Percentiles rank a stretch among this genome's conserved stretches.
phyloP scores from a whole-genome alignment of 2,329 filamentous ascomycete genomes.

The Coccinonectria pachysandricola region DNA sequence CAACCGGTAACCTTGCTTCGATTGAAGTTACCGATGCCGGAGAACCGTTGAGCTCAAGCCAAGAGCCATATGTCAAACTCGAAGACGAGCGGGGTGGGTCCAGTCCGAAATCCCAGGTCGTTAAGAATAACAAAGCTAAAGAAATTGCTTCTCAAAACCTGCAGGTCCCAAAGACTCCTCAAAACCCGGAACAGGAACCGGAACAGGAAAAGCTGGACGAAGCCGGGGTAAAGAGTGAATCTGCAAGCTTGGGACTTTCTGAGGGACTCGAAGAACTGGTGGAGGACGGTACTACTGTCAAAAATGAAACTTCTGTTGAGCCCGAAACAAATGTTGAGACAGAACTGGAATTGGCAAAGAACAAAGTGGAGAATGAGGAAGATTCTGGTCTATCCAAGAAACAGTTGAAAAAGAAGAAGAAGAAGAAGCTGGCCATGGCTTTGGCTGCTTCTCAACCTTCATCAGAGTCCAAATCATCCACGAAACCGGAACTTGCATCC shows the following conservation, averaged over 20 bases:
- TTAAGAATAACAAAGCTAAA: conserved; percentile 26
- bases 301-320: conserved; percentile 10
- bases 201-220: conserved; percentile 17
- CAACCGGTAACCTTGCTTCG: conserved; percentile 4
- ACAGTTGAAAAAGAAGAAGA: conserved; percentile 14
- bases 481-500: conserved; percentile 8
- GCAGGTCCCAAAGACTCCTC: conserved; percentile 19
- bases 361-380: conserved; percentile 12
- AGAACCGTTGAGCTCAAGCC: conserved; percentile 11
- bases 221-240: conserved; percentile 14
- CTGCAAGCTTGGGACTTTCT: conserved; percentile 9
- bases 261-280: too few relatives aligned
- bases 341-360: conserved; percentile 11
- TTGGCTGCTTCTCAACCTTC: conserved; percentile 11
- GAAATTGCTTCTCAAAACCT: conserved; percentile 18
- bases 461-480: conserved; percentile 8
- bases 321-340: conserved; percentile 9
- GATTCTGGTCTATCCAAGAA: conserved; percentile 18
- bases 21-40: conserved; percentile 11
- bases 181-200: conserved; percentile 15
- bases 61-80: conserved; percentile 17
- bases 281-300: too few relatives aligned
- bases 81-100: conserved; percentile 22
- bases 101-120: conserved; percentile 19
- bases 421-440: conserved; percentile 14